These are phyloP conservation scores for Podospora sp. DNA, from an alignment of 495 filamentous ascomycete species.

Conservation along the genomic window DNA sequence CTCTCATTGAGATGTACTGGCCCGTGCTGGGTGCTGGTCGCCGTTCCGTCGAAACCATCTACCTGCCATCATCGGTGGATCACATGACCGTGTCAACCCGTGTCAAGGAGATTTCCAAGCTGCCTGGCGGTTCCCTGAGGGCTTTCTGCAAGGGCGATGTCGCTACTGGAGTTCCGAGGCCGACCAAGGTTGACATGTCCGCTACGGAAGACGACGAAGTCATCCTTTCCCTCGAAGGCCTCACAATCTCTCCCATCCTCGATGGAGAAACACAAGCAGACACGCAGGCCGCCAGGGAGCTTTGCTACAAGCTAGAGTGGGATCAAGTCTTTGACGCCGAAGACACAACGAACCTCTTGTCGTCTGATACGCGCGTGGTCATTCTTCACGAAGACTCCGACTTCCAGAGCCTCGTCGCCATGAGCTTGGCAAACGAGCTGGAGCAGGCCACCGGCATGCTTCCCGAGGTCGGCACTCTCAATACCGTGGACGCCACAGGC, in stretches of 20 bases:
- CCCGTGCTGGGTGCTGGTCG: conserved; percentile 41
- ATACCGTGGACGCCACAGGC: conserved; percentile 33
- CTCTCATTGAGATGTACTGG: conserved; percentile 52
- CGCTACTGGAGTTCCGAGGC: conserved; percentile 31
- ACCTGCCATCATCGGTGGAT: conserved; percentile 46
- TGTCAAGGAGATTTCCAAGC: conserved; percentile 30
- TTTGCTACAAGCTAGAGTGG: conserved; percentile 58
- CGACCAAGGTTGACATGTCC: conserved; percentile 43
- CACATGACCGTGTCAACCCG: conserved; percentile 40
- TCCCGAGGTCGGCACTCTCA: conserved; percentile 37
- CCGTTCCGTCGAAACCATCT: conserved; percentile 40
- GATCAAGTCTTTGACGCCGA: conserved; percentile 47
- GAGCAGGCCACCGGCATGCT: conserved; percentile 44
- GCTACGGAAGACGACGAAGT: conserved; percentile 31
- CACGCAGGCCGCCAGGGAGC: conserved; percentile 36
- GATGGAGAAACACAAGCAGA: conserved; percentile 38
- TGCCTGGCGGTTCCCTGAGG: conserved; percentile 34
- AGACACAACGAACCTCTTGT: conserved; percentile 14
- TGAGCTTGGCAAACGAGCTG: conserved; percentile 43
- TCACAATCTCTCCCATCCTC: conserved; percentile 45
- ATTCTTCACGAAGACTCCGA: conserved; percentile 51
- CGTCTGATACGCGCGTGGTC: conserved; percentile 39
- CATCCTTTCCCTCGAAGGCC: conserved; percentile 41
- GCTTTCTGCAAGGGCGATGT: conserved; percentile 43
- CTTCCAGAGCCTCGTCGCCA: conserved; percentile 48